Evolutionary conservation across 305 asterid species (phyloP).

Genomic region (Solanum hybrid): DNA sequence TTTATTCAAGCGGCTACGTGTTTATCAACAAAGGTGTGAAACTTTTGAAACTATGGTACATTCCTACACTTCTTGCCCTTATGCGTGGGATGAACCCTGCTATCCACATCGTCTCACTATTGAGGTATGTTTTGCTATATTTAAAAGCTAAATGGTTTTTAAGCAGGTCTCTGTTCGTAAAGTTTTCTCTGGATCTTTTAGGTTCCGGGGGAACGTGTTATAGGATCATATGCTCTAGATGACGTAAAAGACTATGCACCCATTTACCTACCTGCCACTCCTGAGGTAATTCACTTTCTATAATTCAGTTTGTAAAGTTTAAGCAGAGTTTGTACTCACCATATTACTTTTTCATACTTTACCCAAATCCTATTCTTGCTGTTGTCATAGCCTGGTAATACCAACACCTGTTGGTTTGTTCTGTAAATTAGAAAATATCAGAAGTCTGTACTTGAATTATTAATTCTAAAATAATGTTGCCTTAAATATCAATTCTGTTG

Average conservation of each 20-base stretch:
- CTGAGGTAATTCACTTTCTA: constrained; percentile 43
- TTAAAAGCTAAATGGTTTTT: neutral
- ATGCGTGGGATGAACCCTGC: constrained; percentile 99
- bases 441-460: neutral
- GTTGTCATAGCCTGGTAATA: neutral
- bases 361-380: neutral
- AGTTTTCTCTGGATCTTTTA: constrained; percentile 18
- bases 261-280: constrained; percentile 65
- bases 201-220: constrained; percentile 87
- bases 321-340: neutral
- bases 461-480: neutral
- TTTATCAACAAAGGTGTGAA: constrained; percentile 94
- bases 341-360: neutral
- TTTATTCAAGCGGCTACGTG: constrained; percentile 62
- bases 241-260: constrained; percentile 60
- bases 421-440: neutral
- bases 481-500: neutral
- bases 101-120: constrained; percentile 75
- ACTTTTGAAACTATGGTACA: constrained; percentile 79
- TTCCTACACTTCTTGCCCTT: constrained; percentile 74
- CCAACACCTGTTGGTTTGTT: neutral
- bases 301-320: neutral
- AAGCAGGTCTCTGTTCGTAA: neutral
- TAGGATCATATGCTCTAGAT: constrained; percentile 80
- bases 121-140: constrained; percentile 54